Evolutionary conservation across 108 stramenopile genomes (phyloP), one percentile per base, ranked within the genome.

Genomic region (Chaetoceros muelleri): DNA sequence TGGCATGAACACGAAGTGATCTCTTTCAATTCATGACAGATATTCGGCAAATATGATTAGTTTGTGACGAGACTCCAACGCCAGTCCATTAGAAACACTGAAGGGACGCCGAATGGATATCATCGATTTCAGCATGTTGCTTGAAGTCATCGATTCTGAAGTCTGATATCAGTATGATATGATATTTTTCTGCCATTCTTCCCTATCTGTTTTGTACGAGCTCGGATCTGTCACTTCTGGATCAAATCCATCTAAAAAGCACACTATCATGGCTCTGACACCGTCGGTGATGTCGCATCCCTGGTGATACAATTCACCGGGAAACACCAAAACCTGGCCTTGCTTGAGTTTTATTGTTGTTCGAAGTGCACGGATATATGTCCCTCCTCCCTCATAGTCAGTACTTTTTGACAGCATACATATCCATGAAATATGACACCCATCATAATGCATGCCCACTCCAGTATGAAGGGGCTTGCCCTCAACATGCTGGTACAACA

Each of bases 401-500:
- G 31, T 28, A 2, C 24, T 16, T 21, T 47, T 57, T 17, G 67
- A 62, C 2, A 78, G 61, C 30, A 78, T 47, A 16, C 50, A 29
- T 44, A 65, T 60, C 21, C 60, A 28, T 18, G 76, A 71, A 20
- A 78, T 46, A 24, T 69, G 26, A 47, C 67, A 73, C 17, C 77
- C 77, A 58, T 78, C 77, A 61, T 74, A 78, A 29, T 78, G 77
- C 77, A 78, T 78, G 30, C 74, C 73, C 25, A 78, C 70, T 0
- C 77, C 77, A 20, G 67, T 67, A 48, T 78, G 77, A 18, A 65
- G 63, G 16, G 64, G 64, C 13, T 65, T 63, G n/a, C 44, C 69
- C 26, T 64, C 59, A 8, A 60, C 19, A 30, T 51, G 58, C 52
- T 73, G 65, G 51, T 77, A 77, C 3, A 73, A 51, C 17, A 77